phyloP scores from a whole-genome alignment of 2,329 filamentous ascomycete species.

The Metarhizium sp. region DNA sequence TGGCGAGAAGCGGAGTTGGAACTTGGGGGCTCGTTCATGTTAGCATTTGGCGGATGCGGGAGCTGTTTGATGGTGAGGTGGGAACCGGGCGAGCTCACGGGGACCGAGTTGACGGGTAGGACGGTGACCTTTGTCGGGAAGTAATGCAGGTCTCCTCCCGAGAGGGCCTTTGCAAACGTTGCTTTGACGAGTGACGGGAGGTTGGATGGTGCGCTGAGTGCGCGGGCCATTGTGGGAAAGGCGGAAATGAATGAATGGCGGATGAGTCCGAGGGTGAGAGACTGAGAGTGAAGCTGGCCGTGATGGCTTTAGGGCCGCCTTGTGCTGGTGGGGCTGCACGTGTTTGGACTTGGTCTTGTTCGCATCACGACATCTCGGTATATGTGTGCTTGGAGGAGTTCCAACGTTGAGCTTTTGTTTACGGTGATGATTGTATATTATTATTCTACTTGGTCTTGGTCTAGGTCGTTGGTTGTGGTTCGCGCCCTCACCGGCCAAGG shows the following conservation, averaged over 20 bases:
- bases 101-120: slow-evolving; percentile 31
- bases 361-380: no score
- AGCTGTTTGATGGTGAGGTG: background rate
- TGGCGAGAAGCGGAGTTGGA: slow-evolving; percentile 64
- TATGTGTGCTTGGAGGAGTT: no score
- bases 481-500: no score
- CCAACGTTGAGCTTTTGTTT: no score
- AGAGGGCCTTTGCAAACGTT: slow-evolving; percentile 38
- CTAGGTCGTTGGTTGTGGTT: no score
- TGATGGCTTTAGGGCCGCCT: no score
- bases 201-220: slow-evolving; percentile 25
- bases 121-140: slow-evolving; percentile 45
- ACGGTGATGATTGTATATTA: no score
- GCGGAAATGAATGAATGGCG: background rate
- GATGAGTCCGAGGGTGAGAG: no score
- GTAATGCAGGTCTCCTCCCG: slow-evolving; percentile 40
- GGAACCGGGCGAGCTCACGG: slow-evolving; percentile 23
- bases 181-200: slow-evolving; percentile 42
- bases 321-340: no score
- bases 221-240: background rate
- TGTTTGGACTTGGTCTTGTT: no score
- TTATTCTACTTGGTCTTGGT: no score
- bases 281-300: background rate
- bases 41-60: background rate
- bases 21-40: slow-evolving; percentile 31